Evolutionary conservation across 805 yeast genomes (phyloP), one percentile per base, ranked within the genome.

Genomic region (Saturnispora bothae): DNA sequence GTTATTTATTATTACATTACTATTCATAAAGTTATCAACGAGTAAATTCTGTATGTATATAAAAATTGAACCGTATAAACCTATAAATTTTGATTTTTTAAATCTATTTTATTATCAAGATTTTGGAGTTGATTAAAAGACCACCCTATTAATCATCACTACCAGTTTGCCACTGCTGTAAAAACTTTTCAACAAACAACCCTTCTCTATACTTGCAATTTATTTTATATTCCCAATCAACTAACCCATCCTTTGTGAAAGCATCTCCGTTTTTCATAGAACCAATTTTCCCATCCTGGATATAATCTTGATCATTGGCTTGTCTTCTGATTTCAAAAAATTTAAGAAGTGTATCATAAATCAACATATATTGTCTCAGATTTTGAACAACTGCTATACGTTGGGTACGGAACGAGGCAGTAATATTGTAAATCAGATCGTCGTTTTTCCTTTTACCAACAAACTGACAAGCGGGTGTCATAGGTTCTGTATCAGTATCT

Each of bases 311-410:
- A 18, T 15, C 31, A 12, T 10, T 36, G 25, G 15, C 18, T 31
- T 26, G 12, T 22, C 8, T 21, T 4, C 9, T 29, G 9, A 21
- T 31, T 33, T 52, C 49, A 27, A 47, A 43, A 39, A 51, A 56
- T 41, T 48, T 52, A 23, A 60, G 43, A 14, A 61, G 48, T 4
- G 61, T 49, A 44, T 71, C 76, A 49, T 73, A 72, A 36, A 73
- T 63, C 44, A 71, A 57, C 36, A 66, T 60, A 51, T 66, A 73
- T 51, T 73, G 79, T 31, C 77, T 55, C 37, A 72, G 53, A 35
- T 69, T 73, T 48, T 73, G 78, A 17, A 73, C 78, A 76, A 73
- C 73, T 25, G 73, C 68, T 15, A 73, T 66, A 29, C 79, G 52
- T 50, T 71, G 76, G 34, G 63, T 57, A 41, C 79, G 57, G 39